A percentile compares a stretch with the other conserved stretches of the same genome.
These are phyloP conservation scores for Didymella arachidicola DNA, from an alignment of 2,329 filamentous ascomycete species.

Conservation along the genomic window DNA sequence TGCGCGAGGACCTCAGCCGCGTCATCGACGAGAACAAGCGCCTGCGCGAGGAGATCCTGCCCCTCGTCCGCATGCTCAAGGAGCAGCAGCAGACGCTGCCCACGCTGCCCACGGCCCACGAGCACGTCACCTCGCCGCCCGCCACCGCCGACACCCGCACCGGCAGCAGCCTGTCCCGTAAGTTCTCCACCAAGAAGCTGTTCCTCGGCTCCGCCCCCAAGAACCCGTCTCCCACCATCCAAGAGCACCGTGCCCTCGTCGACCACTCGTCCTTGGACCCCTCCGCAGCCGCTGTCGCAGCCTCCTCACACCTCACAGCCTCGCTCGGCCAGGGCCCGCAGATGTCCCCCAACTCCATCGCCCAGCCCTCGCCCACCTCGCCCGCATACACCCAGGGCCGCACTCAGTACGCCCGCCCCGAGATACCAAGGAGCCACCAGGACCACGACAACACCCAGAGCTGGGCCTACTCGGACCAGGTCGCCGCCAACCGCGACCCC, in stretches of 20 bases:
- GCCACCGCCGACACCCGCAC: constrained; percentile 44
- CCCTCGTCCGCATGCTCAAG: constrained; percentile 88
- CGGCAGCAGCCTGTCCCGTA: constrained; percentile 59
- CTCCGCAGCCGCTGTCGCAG: constrained; percentile 60
- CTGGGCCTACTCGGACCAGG: constrained; percentile 41
- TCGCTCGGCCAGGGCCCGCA: constrained; percentile 53
- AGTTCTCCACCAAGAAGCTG: constrained; percentile 62
- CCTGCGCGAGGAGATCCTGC: constrained; percentile 88
- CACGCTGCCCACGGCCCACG: constrained; percentile 65
- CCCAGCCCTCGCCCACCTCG: constrained; percentile 59
- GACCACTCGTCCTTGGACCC: constrained; percentile 57
- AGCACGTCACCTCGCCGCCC: constrained; percentile 49
- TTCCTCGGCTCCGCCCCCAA: constrained; percentile 59
- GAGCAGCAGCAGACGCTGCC: constrained; percentile 84
- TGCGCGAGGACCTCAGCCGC: constrained; percentile 63
- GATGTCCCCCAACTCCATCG: constrained; percentile 53
- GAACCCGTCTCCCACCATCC: constrained; percentile 61
- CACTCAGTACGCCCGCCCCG: constrained; percentile 40
- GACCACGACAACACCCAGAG: constrained; percentile 44
- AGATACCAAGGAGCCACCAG: constrained; percentile 39
- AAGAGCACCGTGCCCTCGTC: constrained; percentile 52
- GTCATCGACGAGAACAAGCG: constrained; percentile 82
- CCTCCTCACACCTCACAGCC: constrained; percentile 60
- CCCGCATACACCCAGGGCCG: constrained; percentile 55
- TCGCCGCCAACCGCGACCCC: constrained; percentile 41